Conservation (phyloP, 148 eudicot species). For the Chenopodium quinoa region DNA sequence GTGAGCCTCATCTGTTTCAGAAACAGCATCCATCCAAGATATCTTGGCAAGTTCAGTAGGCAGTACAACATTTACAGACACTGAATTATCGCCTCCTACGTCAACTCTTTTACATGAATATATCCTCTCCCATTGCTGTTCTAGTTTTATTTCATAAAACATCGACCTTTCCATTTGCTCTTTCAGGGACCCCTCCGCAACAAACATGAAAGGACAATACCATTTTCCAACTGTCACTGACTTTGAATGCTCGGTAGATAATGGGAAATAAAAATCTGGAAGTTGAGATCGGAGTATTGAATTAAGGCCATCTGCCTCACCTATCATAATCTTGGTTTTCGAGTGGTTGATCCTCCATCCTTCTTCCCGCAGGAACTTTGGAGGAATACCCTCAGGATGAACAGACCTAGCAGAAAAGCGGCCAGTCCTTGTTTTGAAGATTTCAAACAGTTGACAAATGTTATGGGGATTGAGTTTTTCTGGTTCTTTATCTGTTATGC, state of each 20-base stretch:
- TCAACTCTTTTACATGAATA: background rate
- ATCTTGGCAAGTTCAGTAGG: slow-evolving; percentile 9
- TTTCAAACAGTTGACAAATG: slow-evolving; percentile 43
- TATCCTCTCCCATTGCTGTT: slow-evolving; percentile 2
- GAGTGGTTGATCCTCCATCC: slow-evolving; percentile 32
- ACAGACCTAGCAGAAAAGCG: slow-evolving; percentile 27
- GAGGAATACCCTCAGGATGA: slow-evolving; percentile 42
- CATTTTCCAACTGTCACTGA: slow-evolving; percentile 42
- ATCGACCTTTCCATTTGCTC: slow-evolving; percentile 20
- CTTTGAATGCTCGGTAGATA: slow-evolving; percentile 21
- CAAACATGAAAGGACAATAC: slow-evolving; percentile 54
- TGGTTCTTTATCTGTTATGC: slow-evolving; percentile 30
- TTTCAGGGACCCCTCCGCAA: slow-evolving; percentile 27
- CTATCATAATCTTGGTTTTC: slow-evolving; percentile 28
- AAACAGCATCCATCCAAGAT: background rate
- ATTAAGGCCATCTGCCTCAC: slow-evolving; percentile 46
- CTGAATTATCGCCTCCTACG: background rate
- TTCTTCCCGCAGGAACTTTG: slow-evolving; percentile 32
- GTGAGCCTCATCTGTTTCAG: slow-evolving; percentile 6
- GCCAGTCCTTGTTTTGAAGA: slow-evolving; percentile 8
- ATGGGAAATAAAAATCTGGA: slow-evolving; percentile 33
- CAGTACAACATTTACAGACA: slow-evolving; percentile 1
- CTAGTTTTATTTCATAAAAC: slow-evolving; percentile 24
- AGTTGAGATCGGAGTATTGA: slow-evolving; percentile 30
- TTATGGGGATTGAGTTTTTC: slow-evolving; percentile 37